Conservation (phyloP, 164 flowering plant species). For the Umbellularia californica region DNA sequence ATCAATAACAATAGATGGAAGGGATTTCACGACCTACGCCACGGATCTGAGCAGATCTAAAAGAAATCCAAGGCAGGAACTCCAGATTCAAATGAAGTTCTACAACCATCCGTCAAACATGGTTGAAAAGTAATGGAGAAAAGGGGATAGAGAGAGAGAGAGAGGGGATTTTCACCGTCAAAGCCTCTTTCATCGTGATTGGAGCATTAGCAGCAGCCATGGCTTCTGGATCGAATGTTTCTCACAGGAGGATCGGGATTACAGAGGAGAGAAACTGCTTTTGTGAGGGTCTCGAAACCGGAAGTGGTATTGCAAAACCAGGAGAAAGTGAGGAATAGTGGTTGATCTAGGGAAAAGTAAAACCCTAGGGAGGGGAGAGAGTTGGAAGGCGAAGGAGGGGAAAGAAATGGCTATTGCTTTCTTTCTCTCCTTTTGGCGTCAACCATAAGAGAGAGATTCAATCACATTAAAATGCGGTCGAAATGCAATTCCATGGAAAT, state of each 20-base stretch:
- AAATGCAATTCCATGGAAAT: no score
- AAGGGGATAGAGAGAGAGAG: not conserved
- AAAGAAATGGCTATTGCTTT: not conserved
- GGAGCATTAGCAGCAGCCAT: constrained; percentile 99
- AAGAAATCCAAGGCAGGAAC: not conserved
- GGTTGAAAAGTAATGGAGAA: not conserved
- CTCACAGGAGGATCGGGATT: not conserved
- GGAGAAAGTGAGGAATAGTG: not conserved
- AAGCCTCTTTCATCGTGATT: constrained; percentile 86
- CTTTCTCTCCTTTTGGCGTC: not conserved
- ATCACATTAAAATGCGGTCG: no score
- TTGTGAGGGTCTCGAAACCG: not conserved
- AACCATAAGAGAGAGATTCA: no score
- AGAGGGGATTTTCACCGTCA: constrained; percentile 50
- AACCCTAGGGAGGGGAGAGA: not conserved
- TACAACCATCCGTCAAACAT: not conserved
- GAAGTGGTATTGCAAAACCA: constrained; percentile 3
- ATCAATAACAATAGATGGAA: not conserved
- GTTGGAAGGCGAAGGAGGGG: not conserved
- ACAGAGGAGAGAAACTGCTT: not conserved
- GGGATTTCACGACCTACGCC: not conserved
- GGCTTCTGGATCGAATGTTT: constrained; percentile 36
- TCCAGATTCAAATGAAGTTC: not conserved
- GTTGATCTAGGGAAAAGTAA: no score
- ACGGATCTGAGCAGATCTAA: constrained; percentile 13